Percentiles rank a stretch among this genome's conserved stretches.
phyloP scores from a whole-genome alignment of 192 early-diverging fungal species.

The Jimgerdemannia lactiflua region DNA sequence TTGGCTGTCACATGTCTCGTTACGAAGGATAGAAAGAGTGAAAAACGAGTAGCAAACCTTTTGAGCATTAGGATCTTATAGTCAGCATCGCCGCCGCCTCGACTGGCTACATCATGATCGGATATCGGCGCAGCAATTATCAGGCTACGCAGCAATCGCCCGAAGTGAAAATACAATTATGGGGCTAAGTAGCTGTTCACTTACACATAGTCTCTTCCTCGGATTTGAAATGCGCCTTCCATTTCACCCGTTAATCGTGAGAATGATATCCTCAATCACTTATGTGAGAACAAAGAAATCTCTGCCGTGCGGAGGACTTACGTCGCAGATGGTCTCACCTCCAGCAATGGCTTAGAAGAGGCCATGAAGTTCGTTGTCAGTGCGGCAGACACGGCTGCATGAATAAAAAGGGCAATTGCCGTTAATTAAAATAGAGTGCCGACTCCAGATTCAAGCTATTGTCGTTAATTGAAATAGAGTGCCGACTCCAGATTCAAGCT shows the following conservation, averaged over 20 bases:
- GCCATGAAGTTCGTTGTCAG: background rate
- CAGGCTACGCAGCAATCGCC: background rate
- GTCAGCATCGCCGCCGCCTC: background rate
- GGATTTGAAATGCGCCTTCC: background rate
- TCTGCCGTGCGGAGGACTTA: background rate
- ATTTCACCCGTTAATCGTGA: background rate
- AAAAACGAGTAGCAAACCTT: conserved; percentile 3
- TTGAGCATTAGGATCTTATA: conserved; percentile 25
- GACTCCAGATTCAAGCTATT: no score
- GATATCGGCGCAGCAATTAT: conserved; percentile 22
- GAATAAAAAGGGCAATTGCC: background rate
- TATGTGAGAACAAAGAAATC: background rate
- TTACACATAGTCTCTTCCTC: no score
- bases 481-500: background rate
- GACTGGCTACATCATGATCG: background rate
- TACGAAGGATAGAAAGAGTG: background rate
- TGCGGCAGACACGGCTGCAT: background rate
- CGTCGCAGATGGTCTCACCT: background rate
- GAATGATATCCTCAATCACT: background rate
- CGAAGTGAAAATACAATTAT: background rate
- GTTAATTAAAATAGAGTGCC: no score
- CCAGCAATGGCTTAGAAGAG: background rate
- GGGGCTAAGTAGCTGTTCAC: background rate
- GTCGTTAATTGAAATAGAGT: background rate
- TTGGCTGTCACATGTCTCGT: no score